Percentiles rank a stretch among this genome's conserved stretches.
These are phyloP conservation scores for Poteriospumella lacustris DNA, from an alignment of 108 stramenopile species.

Conservation along the genomic window DNA sequence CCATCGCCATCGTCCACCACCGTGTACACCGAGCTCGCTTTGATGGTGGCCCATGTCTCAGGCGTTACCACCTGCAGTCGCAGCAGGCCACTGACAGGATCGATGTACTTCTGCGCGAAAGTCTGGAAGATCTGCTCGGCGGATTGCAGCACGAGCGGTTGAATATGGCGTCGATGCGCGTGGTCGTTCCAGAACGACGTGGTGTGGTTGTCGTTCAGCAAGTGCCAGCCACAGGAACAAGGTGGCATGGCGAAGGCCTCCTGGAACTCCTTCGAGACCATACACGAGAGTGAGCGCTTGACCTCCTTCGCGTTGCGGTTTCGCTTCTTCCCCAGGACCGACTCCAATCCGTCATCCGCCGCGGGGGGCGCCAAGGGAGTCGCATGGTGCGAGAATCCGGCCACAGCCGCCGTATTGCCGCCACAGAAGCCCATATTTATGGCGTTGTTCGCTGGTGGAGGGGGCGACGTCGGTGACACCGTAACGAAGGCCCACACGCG, in stretches of 20 bases:
- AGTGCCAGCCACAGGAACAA: constrained; percentile 47
- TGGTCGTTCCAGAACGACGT: constrained; percentile 33
- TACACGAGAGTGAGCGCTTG: no score
- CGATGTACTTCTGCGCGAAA: neutral
- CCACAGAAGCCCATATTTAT: neutral
- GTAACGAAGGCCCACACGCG: constrained; percentile 16
- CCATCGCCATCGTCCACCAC: neutral
- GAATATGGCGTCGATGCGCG: neutral
- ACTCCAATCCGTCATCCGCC: constrained; percentile 20
- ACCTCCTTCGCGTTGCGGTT: neutral
- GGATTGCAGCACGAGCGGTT: neutral
- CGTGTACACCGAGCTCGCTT: neutral
- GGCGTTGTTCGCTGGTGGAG: neutral
- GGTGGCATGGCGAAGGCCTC: constrained; percentile 35
- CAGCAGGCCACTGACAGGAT: neutral
- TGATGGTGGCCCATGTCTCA: neutral
- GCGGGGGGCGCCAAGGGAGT: neutral
- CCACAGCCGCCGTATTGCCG: neutral
- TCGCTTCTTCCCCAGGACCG: constrained; percentile 22
- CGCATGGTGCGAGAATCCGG: no score
- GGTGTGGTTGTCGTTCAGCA: constrained; percentile 43
- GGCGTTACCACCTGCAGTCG: neutral
- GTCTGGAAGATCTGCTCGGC: neutral
- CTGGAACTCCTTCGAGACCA: neutral
- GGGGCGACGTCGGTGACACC: neutral